These are phyloP conservation scores for Curvularia verruculosa DNA, from an alignment of 2,329 filamentous ascomycete genomes.

Conservation along the genomic window DNA sequence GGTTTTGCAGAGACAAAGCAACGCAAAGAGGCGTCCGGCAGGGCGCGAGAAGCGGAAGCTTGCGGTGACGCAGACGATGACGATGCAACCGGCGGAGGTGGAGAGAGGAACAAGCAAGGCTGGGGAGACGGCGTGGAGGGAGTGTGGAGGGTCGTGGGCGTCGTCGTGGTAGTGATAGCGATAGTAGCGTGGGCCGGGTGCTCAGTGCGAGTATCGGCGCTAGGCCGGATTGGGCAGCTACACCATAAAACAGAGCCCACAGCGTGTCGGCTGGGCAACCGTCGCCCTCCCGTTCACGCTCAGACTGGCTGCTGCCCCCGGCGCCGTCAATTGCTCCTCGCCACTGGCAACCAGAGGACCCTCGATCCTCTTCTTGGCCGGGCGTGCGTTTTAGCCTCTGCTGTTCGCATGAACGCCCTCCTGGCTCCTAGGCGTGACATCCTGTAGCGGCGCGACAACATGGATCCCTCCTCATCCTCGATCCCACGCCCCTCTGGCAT, in stretches of 20 bases:
- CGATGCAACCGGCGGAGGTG: not conserved
- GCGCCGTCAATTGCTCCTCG: conserved; percentile 15
- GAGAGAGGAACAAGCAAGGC: conserved; percentile 8
- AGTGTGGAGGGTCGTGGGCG: conserved; percentile 18
- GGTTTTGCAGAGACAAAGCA: conserved; percentile 21
- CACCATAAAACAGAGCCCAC: conserved; percentile 10
- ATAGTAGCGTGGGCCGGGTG: conserved; percentile 11
- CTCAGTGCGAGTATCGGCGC: conserved; percentile 8
- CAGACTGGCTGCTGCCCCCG: conserved; percentile 17
- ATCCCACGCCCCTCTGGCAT: conserved; percentile 47
- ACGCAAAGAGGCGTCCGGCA: conserved; percentile 7
- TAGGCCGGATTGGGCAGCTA: conserved; percentile 8
- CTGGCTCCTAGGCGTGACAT: conserved; percentile 8
- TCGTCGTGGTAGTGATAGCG: not conserved
- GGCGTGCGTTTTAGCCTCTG: conserved; percentile 8
- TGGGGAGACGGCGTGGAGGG: conserved; percentile 10
- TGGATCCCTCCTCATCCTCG: conserved; percentile 43
- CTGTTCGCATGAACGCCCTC: conserved; percentile 11
- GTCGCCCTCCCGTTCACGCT: conserved; percentile 17
- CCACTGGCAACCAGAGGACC: conserved; percentile 6
- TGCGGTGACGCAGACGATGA: not conserved
- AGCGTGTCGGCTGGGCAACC: conserved; percentile 22
- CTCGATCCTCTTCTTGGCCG: conserved; percentile 14
- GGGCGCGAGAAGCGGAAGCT: conserved; percentile 2
- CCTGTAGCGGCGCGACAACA: conserved; percentile 28